Conservation (phyloP, 257 asterid species). For the Apocynum venetum region DNA sequence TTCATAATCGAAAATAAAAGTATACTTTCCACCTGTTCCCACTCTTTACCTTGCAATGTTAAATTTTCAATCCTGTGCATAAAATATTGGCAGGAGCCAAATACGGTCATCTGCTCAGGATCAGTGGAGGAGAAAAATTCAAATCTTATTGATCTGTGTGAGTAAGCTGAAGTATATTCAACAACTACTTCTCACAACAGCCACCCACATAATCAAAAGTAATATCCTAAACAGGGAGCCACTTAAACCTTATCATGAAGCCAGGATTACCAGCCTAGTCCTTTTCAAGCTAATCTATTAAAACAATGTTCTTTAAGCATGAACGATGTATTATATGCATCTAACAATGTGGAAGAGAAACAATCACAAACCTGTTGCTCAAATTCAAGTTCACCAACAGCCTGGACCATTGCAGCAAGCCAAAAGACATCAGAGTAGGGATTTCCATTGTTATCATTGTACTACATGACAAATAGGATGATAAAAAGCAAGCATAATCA, state of each 20-base stretch:
- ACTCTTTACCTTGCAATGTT: background rate
- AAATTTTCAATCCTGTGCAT: background rate
- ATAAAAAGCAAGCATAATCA: conserved; percentile 4
- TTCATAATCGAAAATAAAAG: background rate
- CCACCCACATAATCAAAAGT: background rate
- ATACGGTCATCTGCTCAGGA: background rate
- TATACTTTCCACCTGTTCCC: background rate
- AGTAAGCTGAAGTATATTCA: background rate
- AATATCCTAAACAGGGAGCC: background rate
- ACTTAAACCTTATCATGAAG: background rate
- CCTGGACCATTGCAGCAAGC: conserved; percentile 88
- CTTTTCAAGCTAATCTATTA: background rate
- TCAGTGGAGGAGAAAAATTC: background rate
- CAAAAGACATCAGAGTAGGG: conserved; percentile 90
- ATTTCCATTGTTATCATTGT: conserved; percentile 94
- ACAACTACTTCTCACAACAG: background rate
- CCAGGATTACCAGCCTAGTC: background rate
- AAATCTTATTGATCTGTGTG: background rate
- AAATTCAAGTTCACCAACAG: conserved; percentile 95
- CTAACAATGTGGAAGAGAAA: background rate
- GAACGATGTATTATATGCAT: background rate
- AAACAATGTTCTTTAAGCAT: background rate
- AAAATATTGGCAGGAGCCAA: too few species aligned
- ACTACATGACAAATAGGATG: conserved; percentile 38
- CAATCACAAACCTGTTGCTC: conserved; percentile 67